Base-by-base conservation (phyloP, 805 yeast genomes). In the Tetrapisispora taiwanensis region DNA sequence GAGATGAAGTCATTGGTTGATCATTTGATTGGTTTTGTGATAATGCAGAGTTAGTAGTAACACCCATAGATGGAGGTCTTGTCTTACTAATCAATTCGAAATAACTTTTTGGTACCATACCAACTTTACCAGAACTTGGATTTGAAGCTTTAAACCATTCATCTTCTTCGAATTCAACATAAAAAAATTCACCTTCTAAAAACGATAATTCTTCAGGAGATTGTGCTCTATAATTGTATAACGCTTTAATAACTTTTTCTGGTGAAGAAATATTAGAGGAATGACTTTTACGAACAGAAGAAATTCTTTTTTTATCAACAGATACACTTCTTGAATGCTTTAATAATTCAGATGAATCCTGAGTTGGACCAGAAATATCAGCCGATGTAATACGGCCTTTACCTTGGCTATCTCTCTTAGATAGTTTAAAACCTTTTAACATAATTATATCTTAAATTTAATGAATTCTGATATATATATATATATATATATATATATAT, bases 81-180 rank as follows among this genome's bases (percentile, higher is more conserved):
- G 81, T 72, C 50, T 79, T 72, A 47, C 76, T 79, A 52, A 89
- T 78, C 15, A 78, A 81, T 65, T 88, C 95, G 63, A 90, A 92
- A 61, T 81, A 81, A 10, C 79, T 68, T 35, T 78, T 78, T 4
- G 97, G 97, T 1, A 92, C 97, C 75, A 84, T 76, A 1, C 98
- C 98, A 41, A 76, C 72, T 24, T 74, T 66, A 53, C 81, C 77
- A 30, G 84, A 78, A 39, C 83, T 75, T 13, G 97, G 97, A 60
- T 90, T 88, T 42, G 80, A 78, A 1, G 95, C 97, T 56, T 86
- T 88, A 56, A 78, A 86, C 89, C 95, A 88, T 51, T 79, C 81
- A 44, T 75, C 70, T 44, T 75, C 76, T 44, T 76, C 74, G 19
- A 78, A 77, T 33, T 73, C 70, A 2, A 92, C 94, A 58, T 86